Base-by-base conservation (phyloP, 805 yeast genomes). In the Candida ipomoeae region DNA sequence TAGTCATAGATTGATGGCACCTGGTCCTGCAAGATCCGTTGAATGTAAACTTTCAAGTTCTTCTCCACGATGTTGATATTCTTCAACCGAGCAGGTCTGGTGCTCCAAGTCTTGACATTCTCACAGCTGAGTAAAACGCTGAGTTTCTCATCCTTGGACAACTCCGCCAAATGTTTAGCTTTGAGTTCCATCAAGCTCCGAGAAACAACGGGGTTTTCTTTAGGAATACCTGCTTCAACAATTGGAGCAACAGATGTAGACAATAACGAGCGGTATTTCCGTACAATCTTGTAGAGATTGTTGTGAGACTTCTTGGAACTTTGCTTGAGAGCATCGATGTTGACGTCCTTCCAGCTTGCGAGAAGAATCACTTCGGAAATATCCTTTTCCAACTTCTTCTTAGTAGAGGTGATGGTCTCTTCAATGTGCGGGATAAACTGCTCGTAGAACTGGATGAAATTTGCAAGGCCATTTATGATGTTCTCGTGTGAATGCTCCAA, bases 281-380 rank as follows among this genome's bases (percentile, higher is more conserved):
- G 78, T 10, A 92, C 86, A 46, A 87, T 65, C 67, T 90, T 94
- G 79, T 85, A 92, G 48, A 94, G 81, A 58, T 77, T 82, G 55
- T 82, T 81, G 62, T 95, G 99, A 0, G 97, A 90, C 44, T 86
- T 81, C 55, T 89, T 83, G 5, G 99, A 94, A 67, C 97, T 89
- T 67, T 91, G 97, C 58, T 89, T 90, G 60, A 94, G 75, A 0
- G 99, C 96, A 62, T 87, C 95, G 40, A 90, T 81, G 61, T 94
- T 95, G 11, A 90, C 91, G 69, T 94, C 99, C 59, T 91, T 90
- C 98, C 98, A 95, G 61, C 96, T 88, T 1, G 99, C 97, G 14
- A 94, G 74, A 41, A 89, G 69, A 40, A 94, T 89, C 3, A 90
- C 84, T 51, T 94, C 99, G 34, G 82, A 77, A 10, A 94, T 80